phyloP scores from a whole-genome alignment of 1,139 yeast species.

The Suzukiozyma palmioleophila region DNA sequence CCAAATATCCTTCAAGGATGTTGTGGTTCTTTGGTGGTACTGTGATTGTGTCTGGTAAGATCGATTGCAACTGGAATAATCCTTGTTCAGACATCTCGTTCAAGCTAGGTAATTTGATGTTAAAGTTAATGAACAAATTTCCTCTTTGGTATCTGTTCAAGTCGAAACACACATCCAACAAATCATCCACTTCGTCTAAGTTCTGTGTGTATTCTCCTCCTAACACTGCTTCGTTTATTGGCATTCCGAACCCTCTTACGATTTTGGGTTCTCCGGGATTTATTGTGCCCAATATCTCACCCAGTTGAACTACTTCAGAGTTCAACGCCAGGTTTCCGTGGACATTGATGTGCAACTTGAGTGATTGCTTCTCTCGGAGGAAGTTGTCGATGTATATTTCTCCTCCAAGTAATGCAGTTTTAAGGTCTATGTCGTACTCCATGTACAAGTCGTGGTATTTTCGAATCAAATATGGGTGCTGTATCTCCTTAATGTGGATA shows the following conservation, averaged over 20 bases:
- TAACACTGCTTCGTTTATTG: conserved; percentile 44
- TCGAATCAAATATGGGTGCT: conserved; percentile 44
- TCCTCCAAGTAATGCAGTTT: conserved; percentile 57
- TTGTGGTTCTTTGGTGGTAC: not conserved
- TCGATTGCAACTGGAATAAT: conserved; percentile 17
- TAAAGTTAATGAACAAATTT: conserved; percentile 39
- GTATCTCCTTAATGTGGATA: conserved; percentile 34
- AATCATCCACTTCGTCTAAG: conserved; percentile 14
- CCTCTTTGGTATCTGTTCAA: conserved; percentile 26
- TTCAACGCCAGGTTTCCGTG: conserved; percentile 30
- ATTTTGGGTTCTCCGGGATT: conserved; percentile 44
- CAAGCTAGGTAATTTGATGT: conserved; percentile 32
- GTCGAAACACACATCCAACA: conserved; percentile 15
- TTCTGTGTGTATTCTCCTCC: conserved; percentile 22
- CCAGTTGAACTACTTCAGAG: conserved; percentile 27
- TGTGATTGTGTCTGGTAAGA: conserved; percentile 20
- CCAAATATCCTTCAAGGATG: conserved; percentile 16
- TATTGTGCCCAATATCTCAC: conserved; percentile 46
- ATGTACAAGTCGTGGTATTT: conserved; percentile 44
- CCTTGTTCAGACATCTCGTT: conserved; percentile 24
- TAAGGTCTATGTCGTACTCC: conserved; percentile 43
- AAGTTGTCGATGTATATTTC: conserved; percentile 41
- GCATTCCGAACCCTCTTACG: conserved; percentile 57
- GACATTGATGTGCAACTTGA: conserved; percentile 37
- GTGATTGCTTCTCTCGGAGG: conserved; percentile 33